A percentile compares a stretch with the other conserved stretches of the same genome.
Evolutionary conservation across 441 rosid species (phyloP).

Genomic region (Pelargonium cotyledonis): DNA sequence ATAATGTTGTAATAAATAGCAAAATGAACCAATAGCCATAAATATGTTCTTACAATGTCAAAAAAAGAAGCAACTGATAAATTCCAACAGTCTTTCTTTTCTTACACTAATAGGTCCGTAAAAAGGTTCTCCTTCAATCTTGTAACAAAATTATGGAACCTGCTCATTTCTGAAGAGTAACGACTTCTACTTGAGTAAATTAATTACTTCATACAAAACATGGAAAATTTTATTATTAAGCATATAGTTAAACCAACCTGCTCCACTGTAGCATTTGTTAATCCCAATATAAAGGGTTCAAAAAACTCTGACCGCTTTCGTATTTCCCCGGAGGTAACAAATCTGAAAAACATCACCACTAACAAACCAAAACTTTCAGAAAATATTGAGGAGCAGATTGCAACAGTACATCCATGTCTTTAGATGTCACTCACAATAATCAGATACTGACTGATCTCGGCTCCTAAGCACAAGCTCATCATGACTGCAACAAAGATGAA

Average conservation of each 20-base stretch:
- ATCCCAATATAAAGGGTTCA: constrained; percentile 76
- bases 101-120: too few relatives aligned
- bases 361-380: constrained; percentile 42
- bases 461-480: constrained; percentile 73
- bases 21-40: too few relatives aligned
- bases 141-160: too few relatives aligned
- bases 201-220: neutral
- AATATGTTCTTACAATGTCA: too few relatives aligned
- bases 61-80: too few relatives aligned
- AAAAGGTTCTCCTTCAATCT: too few relatives aligned
- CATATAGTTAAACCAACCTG: constrained; percentile 53
- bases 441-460: constrained; percentile 79
- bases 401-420: constrained; percentile 16
- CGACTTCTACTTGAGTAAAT: neutral
- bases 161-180: too few relatives aligned
- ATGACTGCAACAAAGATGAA: constrained; percentile 39
- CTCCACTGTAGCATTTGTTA: constrained; percentile 73
- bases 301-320: constrained; percentile 76
- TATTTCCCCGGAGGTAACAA: constrained; percentile 91
- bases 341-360: constrained; percentile 99
- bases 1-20: too few relatives aligned
- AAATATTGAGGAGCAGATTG: constrained; percentile 9
- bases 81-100: too few relatives aligned
- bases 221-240: neutral
- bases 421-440: constrained; percentile 56